Evolutionary conservation across 2,329 filamentous ascomycete species (phyloP).

Genomic region (Fusarium ramigenum): DNA sequence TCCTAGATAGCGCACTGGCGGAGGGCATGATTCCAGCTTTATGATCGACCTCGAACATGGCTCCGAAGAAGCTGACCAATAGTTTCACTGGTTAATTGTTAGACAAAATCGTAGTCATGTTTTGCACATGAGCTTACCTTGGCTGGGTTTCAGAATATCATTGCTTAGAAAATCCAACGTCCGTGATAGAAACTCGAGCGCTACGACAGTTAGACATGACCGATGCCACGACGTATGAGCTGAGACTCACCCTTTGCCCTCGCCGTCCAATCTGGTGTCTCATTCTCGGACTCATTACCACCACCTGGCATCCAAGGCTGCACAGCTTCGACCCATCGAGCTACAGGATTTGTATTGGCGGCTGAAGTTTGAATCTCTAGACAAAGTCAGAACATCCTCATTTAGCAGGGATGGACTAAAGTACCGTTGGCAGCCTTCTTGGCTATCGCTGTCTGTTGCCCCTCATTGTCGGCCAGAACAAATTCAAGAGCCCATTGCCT

Average conservation of each 20-base stretch:
- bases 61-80: constrained; percentile 64
- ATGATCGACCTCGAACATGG: constrained; percentile 68
- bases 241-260: constrained; percentile 59
- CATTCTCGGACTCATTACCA: constrained; percentile 51
- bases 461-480: constrained; percentile 61
- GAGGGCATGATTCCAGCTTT: constrained; percentile 67
- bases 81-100: constrained; percentile 51
- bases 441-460: constrained; percentile 52
- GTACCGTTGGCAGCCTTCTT: constrained; percentile 57
- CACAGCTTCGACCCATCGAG: constrained; percentile 65
- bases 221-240: neutral
- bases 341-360: constrained; percentile 57
- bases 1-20: constrained; percentile 60
- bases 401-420: neutral
- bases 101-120: neutral
- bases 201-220: constrained; percentile 44
- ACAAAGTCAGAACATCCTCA: constrained; percentile 16
- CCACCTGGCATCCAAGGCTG: constrained; percentile 62
- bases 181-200: constrained; percentile 64
- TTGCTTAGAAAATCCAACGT: constrained; percentile 61
- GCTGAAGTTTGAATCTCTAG: constrained; percentile 57
- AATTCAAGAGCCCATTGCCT: constrained; percentile 63
- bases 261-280: constrained; percentile 61
- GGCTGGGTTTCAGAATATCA: constrained; percentile 59
- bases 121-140: constrained; percentile 49